phyloP scores from a whole-genome alignment of 495 filamentous ascomycete species.

The Collariella sp. region DNA sequence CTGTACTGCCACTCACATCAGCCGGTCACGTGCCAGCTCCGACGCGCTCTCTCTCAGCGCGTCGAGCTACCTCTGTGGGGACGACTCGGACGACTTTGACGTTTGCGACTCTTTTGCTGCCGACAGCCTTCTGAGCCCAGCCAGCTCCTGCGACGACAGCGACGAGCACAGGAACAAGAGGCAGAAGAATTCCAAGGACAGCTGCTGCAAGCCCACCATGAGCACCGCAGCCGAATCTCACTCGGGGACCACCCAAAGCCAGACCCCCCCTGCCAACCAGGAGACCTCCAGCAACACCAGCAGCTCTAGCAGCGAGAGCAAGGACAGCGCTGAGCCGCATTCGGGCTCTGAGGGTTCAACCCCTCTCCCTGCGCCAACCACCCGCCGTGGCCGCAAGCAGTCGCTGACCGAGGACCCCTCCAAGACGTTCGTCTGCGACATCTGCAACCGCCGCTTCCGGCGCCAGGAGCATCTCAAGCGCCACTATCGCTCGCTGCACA shows the following conservation, averaged over 20 bases:
- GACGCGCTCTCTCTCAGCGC: conserved; percentile 58
- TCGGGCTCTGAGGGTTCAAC: conserved; percentile 22
- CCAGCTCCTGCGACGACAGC: conserved; percentile 36
- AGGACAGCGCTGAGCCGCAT: conserved; percentile 22
- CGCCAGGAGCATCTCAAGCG: conserved; percentile 98
- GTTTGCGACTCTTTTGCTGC: conserved; percentile 49
- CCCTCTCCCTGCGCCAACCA: conserved; percentile 55
- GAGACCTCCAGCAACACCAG: not conserved
- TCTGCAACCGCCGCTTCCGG: conserved; percentile 95
- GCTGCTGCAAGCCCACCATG: conserved; percentile 39
- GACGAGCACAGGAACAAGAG: conserved; percentile 55
- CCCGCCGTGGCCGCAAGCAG: conserved; percentile 96
- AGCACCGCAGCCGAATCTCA: conserved; percentile 36
- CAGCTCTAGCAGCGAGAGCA: conserved; percentile 17
- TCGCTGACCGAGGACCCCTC: conserved; percentile 95
- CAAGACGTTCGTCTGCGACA: conserved; percentile 94
- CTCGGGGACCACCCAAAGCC: conserved; percentile 32
- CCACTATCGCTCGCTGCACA: conserved; percentile 97
- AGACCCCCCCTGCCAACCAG: conserved; percentile 23
- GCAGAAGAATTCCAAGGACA: conserved; percentile 48
- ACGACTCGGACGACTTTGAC: conserved; percentile 65
- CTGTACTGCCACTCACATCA: conserved; percentile 49
- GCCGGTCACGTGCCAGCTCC: conserved; percentile 69
- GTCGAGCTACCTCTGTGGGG: conserved; percentile 63
- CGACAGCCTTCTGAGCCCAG: conserved; percentile 40